Conservation (phyloP, 2,329 filamentous ascomycete species). For the Fusarium annulatum region DNA sequence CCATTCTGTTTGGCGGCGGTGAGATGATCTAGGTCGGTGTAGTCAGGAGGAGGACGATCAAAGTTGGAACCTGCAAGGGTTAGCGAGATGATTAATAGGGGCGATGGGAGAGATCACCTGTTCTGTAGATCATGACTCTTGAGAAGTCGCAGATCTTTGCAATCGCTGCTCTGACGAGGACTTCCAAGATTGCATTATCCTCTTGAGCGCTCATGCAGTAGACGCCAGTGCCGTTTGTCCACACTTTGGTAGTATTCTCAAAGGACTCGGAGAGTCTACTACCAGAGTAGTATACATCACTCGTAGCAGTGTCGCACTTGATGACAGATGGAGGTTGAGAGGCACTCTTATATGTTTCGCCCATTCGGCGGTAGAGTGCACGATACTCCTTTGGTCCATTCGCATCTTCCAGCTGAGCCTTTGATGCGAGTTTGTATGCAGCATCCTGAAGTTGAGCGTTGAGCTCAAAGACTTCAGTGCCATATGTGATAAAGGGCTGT, state of each 20-base stretch:
- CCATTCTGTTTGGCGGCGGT: conserved; percentile 70
- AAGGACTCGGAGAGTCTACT: conserved; percentile 70
- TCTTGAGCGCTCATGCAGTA: conserved; percentile 81
- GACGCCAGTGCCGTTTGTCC: conserved; percentile 74
- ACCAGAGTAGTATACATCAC: conserved; percentile 78
- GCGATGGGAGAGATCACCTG: conserved; percentile 50
- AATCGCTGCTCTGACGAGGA: conserved; percentile 68
- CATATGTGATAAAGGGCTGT: conserved; percentile 70
- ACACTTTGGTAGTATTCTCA: conserved; percentile 69
- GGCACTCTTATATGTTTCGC: conserved; percentile 54
- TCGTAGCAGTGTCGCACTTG: conserved; percentile 75
- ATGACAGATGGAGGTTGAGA: conserved; percentile 64
- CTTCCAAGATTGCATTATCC: conserved; percentile 76
- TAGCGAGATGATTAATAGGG: not conserved
- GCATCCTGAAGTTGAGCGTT: conserved; percentile 67
- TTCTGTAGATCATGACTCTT: conserved; percentile 75
- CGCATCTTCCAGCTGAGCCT: conserved; percentile 65
- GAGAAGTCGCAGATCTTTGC: conserved; percentile 71
- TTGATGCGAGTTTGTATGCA: conserved; percentile 62
- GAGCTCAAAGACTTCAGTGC: conserved; percentile 76
- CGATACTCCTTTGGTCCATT: conserved; percentile 63
- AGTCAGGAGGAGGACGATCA: conserved; percentile 72
- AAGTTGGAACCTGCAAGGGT: conserved; percentile 68
- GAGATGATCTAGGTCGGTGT: conserved; percentile 68
- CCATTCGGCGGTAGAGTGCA: conserved; percentile 59